Conservation (phyloP, 257 asterid species). For the Cruciata laevipes region DNA sequence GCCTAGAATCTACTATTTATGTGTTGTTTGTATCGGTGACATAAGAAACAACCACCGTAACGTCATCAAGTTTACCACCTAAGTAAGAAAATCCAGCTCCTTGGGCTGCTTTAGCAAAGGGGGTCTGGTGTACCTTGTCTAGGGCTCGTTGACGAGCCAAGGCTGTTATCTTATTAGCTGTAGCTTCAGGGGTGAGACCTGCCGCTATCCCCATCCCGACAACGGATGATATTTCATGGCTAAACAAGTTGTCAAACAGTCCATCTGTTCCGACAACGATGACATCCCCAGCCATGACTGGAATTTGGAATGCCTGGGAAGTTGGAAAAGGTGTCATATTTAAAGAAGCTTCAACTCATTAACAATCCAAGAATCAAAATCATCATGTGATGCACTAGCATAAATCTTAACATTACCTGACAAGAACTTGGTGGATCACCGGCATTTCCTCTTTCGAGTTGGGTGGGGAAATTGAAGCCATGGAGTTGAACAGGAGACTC, state of each 20-base stretch:
- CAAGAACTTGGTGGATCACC: constrained; percentile 70
- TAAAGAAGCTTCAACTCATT: background rate
- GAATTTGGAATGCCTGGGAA: constrained; percentile 54
- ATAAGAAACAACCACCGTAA: constrained; percentile 64
- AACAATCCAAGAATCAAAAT: background rate
- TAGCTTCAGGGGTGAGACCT: constrained; percentile 48
- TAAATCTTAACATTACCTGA: constrained; percentile 17
- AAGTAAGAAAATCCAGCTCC: constrained; percentile 50
- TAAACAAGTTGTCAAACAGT: constrained; percentile 65
- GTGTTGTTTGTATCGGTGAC: constrained; percentile 19
- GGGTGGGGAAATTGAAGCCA: constrained; percentile 75
- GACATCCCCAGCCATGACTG: constrained; percentile 56
- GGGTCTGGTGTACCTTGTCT: constrained; percentile 41
- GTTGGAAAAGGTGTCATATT: background rate
- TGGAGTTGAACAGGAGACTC: constrained; percentile 78
- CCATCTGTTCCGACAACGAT: constrained; percentile 90
- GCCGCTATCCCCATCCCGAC: constrained; percentile 46
- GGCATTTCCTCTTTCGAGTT: constrained; percentile 48
- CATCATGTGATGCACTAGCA: background rate
- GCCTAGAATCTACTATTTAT: background rate
- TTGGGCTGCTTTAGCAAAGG: constrained; percentile 73
- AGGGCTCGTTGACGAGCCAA: constrained; percentile 58
- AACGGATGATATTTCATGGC: constrained; percentile 44
- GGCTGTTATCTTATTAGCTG: constrained; percentile 55
- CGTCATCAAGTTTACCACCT: constrained; percentile 85